Evolutionary conservation across 805 yeast genomes (phyloP).

Genomic region (Spathaspora girioi): DNA sequence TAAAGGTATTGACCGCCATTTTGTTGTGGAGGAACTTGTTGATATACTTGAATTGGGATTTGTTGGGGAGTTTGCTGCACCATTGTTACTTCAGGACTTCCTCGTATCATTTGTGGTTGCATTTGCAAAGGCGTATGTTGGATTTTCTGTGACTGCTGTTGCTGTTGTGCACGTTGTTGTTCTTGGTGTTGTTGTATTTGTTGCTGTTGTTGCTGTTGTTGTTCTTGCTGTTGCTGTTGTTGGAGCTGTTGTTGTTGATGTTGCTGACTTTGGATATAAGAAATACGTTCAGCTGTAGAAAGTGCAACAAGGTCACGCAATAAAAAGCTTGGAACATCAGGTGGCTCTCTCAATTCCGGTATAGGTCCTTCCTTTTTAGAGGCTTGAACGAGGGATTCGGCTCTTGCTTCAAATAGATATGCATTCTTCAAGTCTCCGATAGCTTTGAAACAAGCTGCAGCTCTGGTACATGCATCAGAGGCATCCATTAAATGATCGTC

Average conservation of each 20-base stretch:
- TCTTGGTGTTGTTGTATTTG: constrained; percentile 19
- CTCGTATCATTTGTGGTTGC: constrained; percentile 5
- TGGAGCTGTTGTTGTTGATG: constrained; percentile 12
- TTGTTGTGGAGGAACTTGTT: constrained; percentile 5
- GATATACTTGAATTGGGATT: constrained; percentile 1
- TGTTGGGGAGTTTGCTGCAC: constrained; percentile 7
- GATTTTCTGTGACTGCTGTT: constrained; percentile 5
- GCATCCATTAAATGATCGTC: constrained; percentile 60
- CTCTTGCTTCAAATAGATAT: constrained; percentile 39
- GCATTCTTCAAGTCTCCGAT: constrained; percentile 45
- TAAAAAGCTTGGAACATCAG: constrained; percentile 43
- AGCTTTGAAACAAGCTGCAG: constrained; percentile 46
- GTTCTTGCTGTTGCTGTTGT: constrained; percentile 12
- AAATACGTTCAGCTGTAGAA: constrained; percentile 38
- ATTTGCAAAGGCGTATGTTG: constrained; percentile 11
- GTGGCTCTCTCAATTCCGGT: constrained; percentile 44
- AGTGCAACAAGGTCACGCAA: constrained; percentile 42
- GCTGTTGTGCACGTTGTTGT: constrained; percentile 11
- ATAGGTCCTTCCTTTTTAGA: constrained; percentile 41
- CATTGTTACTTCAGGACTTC: constrained; percentile 8
- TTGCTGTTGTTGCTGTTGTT: constrained; percentile 6
- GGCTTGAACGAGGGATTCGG: constrained; percentile 40
- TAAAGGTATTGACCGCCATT: constrained; percentile 1
- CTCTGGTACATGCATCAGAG: constrained; percentile 53
- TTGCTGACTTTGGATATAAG: constrained; percentile 33